Percentiles rank a stretch among this genome's conserved stretches.
Evolutionary conservation across 2,329 filamentous ascomycete species (phyloP).

Genomic region (Sporothrix curviconia): DNA sequence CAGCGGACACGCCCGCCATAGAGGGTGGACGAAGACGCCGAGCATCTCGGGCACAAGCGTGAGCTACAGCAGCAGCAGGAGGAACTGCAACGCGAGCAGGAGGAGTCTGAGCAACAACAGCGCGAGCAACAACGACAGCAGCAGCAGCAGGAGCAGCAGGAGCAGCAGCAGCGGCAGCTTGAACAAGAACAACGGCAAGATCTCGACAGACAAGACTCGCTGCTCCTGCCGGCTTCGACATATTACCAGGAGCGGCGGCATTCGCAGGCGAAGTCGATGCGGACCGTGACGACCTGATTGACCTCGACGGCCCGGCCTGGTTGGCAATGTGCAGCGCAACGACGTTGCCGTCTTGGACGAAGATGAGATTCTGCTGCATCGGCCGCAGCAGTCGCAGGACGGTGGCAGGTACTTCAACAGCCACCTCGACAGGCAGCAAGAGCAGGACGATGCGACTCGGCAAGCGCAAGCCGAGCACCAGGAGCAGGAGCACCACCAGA

Average conservation of each 20-base stretch:
- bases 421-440: neutral
- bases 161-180: constrained; percentile 14
- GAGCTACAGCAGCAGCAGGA: constrained; percentile 22
- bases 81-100: constrained; percentile 29
- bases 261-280: constrained; percentile 66
- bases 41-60: constrained; percentile 17
- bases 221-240: constrained; percentile 24
- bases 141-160: neutral
- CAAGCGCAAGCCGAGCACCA: neutral
- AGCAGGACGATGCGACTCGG: neutral
- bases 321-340: constrained; percentile 29
- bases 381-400: constrained; percentile 30
- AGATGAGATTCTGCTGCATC: constrained; percentile 14
- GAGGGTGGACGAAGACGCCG: constrained; percentile 1
- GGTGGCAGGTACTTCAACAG: neutral
- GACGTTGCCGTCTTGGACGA: constrained; percentile 22
- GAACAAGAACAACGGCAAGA: neutral
- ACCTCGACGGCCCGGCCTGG: constrained; percentile 41
- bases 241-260: constrained; percentile 60
- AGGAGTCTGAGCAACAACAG: constrained; percentile 26
- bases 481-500: constrained; percentile 29
- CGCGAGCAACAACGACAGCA: constrained; percentile 25
- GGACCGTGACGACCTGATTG: constrained; percentile 51
- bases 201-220: constrained; percentile 24
- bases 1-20: constrained; percentile 1